Evolutionary conservation across 495 filamentous ascomycete species (phyloP).

Genomic region (Apodospora peruviana): DNA sequence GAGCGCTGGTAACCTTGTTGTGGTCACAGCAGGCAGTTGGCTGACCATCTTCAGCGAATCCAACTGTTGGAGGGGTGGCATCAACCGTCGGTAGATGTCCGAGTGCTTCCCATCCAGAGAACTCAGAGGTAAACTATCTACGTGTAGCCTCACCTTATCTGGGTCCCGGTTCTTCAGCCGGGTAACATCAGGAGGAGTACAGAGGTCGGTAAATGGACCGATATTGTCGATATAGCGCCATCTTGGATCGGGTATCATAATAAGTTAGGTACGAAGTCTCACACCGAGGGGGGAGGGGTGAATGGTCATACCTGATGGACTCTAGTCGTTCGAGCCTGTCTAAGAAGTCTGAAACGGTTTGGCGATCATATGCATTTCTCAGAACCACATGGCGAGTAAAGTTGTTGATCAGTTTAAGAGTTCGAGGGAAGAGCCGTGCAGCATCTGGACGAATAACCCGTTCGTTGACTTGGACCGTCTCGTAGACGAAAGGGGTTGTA

Average conservation of each 20-base stretch:
- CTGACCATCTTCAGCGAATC: slow-evolving; percentile 20
- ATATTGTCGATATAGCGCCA: background rate
- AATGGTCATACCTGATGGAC: background rate
- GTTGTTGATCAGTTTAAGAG: background rate
- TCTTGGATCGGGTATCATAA: background rate
- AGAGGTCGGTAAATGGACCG: background rate
- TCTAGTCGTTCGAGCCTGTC: background rate
- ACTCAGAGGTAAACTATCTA: background rate
- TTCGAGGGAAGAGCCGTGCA: background rate
- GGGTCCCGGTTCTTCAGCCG: background rate
- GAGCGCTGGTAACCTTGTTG: slow-evolving; percentile 14
- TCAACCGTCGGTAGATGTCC: background rate
- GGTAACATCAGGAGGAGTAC: background rate
- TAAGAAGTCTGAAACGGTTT: background rate
- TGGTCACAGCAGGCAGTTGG: slow-evolving; percentile 20
- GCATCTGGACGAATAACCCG: slow-evolving; percentile 9
- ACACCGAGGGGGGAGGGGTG: background rate
- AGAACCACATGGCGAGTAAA: background rate
- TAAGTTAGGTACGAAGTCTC: background rate
- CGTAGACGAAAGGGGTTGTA: slow-evolving; percentile 21
- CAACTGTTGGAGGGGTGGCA: background rate
- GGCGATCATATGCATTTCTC: background rate
- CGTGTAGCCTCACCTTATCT: background rate
- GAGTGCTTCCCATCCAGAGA: background rate
- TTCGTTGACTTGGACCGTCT: slow-evolving; percentile 15